Conservation (phyloP, 192 early-diverging fungal genomes). For the Podochytrium sp. region DNA sequence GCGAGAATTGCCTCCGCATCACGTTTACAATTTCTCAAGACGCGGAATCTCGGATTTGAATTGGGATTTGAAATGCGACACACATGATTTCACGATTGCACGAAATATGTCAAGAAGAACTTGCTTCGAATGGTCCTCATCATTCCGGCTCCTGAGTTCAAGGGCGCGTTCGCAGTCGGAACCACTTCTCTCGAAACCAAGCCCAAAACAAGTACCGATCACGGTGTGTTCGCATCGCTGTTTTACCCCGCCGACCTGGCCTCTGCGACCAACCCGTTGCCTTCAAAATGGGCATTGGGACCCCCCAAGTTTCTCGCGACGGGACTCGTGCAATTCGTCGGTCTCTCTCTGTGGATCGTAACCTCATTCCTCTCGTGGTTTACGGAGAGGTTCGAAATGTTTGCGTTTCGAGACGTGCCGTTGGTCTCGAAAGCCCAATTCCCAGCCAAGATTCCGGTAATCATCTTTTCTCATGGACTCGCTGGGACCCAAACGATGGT, state of each 20-base stretch:
- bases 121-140: too few species aligned
- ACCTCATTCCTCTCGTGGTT: too few species aligned
- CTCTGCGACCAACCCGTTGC: not conserved
- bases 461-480: constrained; percentile 52
- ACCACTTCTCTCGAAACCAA: constrained; percentile 39
- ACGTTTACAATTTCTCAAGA: too few species aligned
- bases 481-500: constrained; percentile 39
- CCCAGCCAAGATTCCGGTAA: constrained; percentile 21
- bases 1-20: too few species aligned
- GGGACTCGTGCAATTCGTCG: constrained; percentile 42
- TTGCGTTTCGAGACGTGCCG: constrained; percentile 25
- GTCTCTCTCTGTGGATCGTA: constrained; percentile 3
- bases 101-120: too few species aligned
- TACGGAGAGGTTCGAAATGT: constrained; percentile 27
- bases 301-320: constrained; percentile 31
- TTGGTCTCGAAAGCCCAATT: not conserved
- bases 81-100: too few species aligned
- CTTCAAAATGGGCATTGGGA: constrained; percentile 42
- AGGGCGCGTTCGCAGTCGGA: constrained; percentile 45
- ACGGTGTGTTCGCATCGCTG: constrained; percentile 38
- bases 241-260: constrained; percentile 40
- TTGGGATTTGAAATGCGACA: too few species aligned
- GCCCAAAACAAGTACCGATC: not conserved
- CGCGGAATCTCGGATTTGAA: too few species aligned
- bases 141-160: too few species aligned